A percentile compares a stretch with the other conserved stretches of the same genome.
Conservation (phyloP, 192 early-diverging fungal genomes). For the Spizellomyces sp. region DNA sequence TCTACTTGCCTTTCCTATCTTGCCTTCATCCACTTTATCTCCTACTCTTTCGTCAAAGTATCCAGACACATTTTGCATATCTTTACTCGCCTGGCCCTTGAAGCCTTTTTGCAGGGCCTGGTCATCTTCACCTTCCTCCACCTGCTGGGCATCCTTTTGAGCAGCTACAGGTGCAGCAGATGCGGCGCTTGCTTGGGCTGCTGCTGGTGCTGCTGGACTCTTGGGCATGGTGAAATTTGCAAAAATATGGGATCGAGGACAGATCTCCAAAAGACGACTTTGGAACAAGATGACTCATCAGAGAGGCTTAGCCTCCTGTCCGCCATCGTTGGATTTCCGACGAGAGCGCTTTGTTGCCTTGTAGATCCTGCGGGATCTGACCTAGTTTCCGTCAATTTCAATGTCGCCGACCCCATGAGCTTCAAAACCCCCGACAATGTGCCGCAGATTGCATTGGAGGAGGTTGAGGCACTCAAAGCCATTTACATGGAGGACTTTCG, state of each 20-base stretch:
- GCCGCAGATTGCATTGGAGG: slow-evolving; percentile 17
- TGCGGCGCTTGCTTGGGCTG: too few species aligned
- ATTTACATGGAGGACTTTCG: slow-evolving; percentile 37
- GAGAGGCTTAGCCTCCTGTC: too few species aligned
- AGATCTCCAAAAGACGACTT: too few species aligned
- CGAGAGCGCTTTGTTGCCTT: too few species aligned
- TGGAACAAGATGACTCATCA: too few species aligned
- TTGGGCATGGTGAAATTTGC: too few species aligned
- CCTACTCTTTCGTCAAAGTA: slow-evolving; percentile 46
- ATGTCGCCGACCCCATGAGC: background rate
- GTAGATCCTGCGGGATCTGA: background rate
- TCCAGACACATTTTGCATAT: slow-evolving; percentile 57
- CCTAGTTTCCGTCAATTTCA: background rate
- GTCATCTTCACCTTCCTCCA: background rate
- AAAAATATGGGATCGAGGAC: too few species aligned
- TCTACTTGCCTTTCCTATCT: slow-evolving; percentile 51
- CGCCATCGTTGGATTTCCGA: too few species aligned
- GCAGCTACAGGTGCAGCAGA: too few species aligned
- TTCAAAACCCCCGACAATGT: slow-evolving; percentile 2
- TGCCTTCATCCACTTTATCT: slow-evolving; percentile 50
- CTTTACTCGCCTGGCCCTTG: slow-evolving; percentile 55
- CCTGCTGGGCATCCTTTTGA: background rate
- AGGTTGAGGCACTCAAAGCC: slow-evolving; percentile 31
- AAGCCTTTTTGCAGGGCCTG: slow-evolving; percentile 38
- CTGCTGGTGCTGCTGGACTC: too few species aligned